These are phyloP conservation scores for Cicer yamashitae DNA, from an alignment of 306 rosid genomes.

Conservation along the genomic window DNA sequence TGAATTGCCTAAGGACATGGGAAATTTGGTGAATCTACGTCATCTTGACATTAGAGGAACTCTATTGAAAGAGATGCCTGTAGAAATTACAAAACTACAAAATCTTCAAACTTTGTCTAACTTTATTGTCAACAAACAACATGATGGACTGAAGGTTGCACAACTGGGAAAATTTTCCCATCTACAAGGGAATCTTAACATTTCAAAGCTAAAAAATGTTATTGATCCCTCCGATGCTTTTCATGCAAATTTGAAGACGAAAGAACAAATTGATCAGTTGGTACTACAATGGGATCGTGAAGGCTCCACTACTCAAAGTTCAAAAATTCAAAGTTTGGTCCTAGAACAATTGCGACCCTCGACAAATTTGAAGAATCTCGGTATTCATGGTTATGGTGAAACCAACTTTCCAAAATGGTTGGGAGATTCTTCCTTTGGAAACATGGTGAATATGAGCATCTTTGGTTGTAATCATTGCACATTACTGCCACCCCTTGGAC, in stretches of 20 bases:
- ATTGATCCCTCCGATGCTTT: not conserved
- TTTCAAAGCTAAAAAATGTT: constrained; percentile 39
- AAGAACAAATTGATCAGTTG: constrained; percentile 10
- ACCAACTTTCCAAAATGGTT: constrained; percentile 25
- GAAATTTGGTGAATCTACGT: constrained; percentile 22
- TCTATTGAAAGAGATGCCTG: constrained; percentile 8
- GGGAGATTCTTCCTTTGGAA: constrained; percentile 18
- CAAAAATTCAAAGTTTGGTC: not conserved
- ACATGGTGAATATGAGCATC: constrained; percentile 12
- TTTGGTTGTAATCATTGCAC: not conserved
- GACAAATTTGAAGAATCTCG: constrained; percentile 33
- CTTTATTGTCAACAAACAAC: constrained; percentile 33
- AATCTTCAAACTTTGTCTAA: constrained; percentile 1
- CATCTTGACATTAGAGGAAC: constrained; percentile 16
- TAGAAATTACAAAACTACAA: constrained; percentile 2
- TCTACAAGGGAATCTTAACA: constrained; percentile 24
- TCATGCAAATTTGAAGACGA: constrained; percentile 19
- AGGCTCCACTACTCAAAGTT: not conserved
- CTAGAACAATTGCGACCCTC: constrained; percentile 34
- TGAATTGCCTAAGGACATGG: not conserved
- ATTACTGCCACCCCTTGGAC: constrained; percentile 26
- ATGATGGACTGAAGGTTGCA: constrained; percentile 12
- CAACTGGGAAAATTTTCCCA: constrained; percentile 11
- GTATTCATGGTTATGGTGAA: constrained; percentile 27
- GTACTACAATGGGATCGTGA: constrained; percentile 18